phyloP scores from a whole-genome alignment of 2,329 filamentous ascomycete genomes.

The Monosporascus sp. region DNA sequence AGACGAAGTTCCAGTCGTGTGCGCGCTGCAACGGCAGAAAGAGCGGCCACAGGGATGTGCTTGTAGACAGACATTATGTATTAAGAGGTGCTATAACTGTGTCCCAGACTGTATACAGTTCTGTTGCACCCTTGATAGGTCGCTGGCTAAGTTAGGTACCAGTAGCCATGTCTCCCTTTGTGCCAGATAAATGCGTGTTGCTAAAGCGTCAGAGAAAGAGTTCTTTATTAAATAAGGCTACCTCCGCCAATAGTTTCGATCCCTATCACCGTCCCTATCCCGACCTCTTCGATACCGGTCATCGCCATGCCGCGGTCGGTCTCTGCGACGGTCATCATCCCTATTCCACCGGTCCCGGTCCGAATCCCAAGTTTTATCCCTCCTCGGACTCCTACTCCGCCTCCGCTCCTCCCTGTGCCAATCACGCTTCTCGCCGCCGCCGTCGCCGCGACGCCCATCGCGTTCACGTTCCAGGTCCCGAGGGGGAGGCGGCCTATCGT shows the following conservation, averaged over 20 bases:
- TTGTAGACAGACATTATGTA: background rate
- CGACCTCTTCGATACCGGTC: constrained; percentile 18
- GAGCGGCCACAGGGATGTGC: too few relatives aligned
- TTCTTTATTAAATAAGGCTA: constrained; percentile 3
- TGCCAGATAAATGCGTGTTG: too few relatives aligned
- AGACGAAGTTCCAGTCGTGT: too few relatives aligned
- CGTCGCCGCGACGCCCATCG: constrained; percentile 16
- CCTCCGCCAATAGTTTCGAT: constrained; percentile 15
- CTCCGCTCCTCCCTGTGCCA: constrained; percentile 24
- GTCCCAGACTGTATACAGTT: background rate
- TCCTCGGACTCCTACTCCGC: constrained; percentile 27
- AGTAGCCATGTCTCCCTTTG: too few relatives aligned
- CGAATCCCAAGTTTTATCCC: constrained; percentile 10
- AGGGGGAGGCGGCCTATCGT: constrained; percentile 15
- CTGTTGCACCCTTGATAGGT: background rate
- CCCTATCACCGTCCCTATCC: constrained; percentile 14
- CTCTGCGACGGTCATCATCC: constrained; percentile 11
- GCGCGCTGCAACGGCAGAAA: too few relatives aligned
- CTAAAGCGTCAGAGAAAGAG: background rate
- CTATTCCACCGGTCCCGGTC: constrained; percentile 1
- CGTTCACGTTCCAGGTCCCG: constrained; percentile 8
- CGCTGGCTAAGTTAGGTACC: too few relatives aligned
- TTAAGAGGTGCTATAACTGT: background rate
- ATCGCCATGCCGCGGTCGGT: constrained; percentile 12
- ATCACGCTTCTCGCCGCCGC: constrained; percentile 12